These are phyloP conservation scores for Thalassiosira exigua DNA, from an alignment of 352 stramenopile species.

Conservation along the genomic window DNA sequence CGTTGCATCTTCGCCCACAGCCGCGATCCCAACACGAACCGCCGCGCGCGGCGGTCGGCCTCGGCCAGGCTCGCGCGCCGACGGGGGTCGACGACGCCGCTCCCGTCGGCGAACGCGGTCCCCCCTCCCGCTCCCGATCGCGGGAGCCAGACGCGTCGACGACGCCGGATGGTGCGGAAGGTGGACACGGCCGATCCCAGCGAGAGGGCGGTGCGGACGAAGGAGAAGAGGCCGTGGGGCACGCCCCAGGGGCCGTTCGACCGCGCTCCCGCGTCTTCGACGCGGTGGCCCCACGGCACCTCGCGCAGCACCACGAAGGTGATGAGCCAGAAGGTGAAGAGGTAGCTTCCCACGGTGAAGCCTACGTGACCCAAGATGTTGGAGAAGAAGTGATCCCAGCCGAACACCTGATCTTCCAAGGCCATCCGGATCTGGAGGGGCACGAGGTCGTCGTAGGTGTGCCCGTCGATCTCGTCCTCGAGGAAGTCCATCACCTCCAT, in stretches of 20 bases:
- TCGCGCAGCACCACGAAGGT: conserved; percentile 52
- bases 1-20: conserved; percentile 50
- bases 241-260: conserved; percentile 48
- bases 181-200: conserved; percentile 55
- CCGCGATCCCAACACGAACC: conserved; percentile 55
- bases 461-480: conserved; percentile 76
- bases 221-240: conserved; percentile 44
- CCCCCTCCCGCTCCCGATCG: conserved; percentile 21
- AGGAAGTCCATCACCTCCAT: conserved; percentile 71
- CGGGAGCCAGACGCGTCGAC: conserved; percentile 72
- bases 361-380: conserved; percentile 71
- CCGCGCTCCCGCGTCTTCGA: background rate
- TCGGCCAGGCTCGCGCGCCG: conserved; percentile 43
- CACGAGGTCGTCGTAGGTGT: conserved; percentile 75
- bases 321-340: conserved; percentile 65
- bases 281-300: conserved; percentile 43
- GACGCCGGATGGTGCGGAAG: conserved; percentile 73
- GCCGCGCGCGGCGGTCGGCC: conserved; percentile 46
- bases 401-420: conserved; percentile 79
- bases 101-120: too few species aligned
- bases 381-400: conserved; percentile 76
- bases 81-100: too few species aligned
- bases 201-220: conserved; percentile 42
- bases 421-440: conserved; percentile 73
- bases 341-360: conserved; percentile 66